phyloP scores from a whole-genome alignment of 1,284 basidiomycete genomes.

The Ganoderma resinaceum region DNA sequence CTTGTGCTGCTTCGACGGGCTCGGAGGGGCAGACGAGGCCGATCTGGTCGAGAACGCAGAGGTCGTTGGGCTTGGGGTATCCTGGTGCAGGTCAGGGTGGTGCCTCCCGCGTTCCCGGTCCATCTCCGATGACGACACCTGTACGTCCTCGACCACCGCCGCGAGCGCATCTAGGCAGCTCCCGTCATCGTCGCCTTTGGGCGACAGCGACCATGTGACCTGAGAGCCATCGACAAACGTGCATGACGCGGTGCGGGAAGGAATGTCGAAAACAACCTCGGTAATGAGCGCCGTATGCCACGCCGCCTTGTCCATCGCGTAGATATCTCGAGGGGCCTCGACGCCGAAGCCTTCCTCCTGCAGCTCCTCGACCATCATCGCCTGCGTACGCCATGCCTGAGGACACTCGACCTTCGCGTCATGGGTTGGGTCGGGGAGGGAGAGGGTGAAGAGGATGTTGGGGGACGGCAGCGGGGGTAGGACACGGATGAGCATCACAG shows the following conservation, averaged over 20 bases:
- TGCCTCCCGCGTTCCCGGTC: slow-evolving; percentile 31
- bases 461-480: slow-evolving; percentile 60
- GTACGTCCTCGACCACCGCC: slow-evolving; percentile 61
- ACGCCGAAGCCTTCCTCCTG: slow-evolving; percentile 25
- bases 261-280: slow-evolving; percentile 67
- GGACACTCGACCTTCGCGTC: slow-evolving; percentile 52
- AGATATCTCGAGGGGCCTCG: slow-evolving; percentile 52
- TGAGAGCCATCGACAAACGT: slow-evolving; percentile 62
- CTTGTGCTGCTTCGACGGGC: slow-evolving; percentile 50
- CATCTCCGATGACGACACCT: slow-evolving; percentile 40
- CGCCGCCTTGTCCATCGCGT: slow-evolving; percentile 70
- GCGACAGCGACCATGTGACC: slow-evolving; percentile 54
- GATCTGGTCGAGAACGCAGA: slow-evolving; percentile 12
- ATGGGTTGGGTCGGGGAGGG: slow-evolving; percentile 61
- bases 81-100: slow-evolving; percentile 7
- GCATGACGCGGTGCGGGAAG: slow-evolving; percentile 52
- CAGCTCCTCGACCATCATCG: slow-evolving; percentile 60
- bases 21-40: slow-evolving; percentile 25
- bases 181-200: slow-evolving; percentile 30
- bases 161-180: slow-evolving; percentile 53
- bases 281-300: slow-evolving; percentile 61
- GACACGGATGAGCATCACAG: slow-evolving; percentile 73
- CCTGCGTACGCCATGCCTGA: slow-evolving; percentile 61
- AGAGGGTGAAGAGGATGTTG: slow-evolving; percentile 75
- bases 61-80: slow-evolving; percentile 3